Percentiles rank a stretch among this genome's conserved stretches.
Conservation (phyloP, 148 eudicot species). For the Agrostemma githago region DNA sequence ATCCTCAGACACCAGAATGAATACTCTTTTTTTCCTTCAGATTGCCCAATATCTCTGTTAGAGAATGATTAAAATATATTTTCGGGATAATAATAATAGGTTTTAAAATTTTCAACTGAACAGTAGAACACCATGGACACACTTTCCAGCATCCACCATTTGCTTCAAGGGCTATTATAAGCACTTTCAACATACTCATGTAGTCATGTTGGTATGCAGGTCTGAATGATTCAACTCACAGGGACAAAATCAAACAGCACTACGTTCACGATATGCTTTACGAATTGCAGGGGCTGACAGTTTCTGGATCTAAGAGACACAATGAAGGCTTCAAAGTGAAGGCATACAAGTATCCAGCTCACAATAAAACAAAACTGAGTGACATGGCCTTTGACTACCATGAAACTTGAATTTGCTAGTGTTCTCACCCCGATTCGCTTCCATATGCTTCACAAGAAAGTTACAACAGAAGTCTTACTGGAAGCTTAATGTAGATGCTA, state of each 20-base stretch:
- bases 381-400: not conserved
- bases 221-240: not conserved
- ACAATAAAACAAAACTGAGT: not conserved
- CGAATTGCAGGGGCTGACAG: not conserved
- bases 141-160: not conserved
- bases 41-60: too few species aligned
- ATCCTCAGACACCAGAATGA: not conserved
- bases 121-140: not conserved
- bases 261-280: not conserved
- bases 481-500: not conserved
- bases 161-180: not conserved
- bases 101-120: not conserved
- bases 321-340: not conserved
- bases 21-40: too few species aligned
- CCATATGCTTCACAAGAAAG: not conserved
- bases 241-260: not conserved
- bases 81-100: not conserved
- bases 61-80: too few species aligned
- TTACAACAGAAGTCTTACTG: not conserved
- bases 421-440: not conserved
- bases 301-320: not conserved
- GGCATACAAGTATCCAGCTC: not conserved
- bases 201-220: not conserved
- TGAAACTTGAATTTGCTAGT: not conserved
- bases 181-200: not conserved